These are phyloP conservation scores for Cadophora luteo-olivacea DNA, from an alignment of 2,329 filamentous ascomycete species.

Conservation along the genomic window DNA sequence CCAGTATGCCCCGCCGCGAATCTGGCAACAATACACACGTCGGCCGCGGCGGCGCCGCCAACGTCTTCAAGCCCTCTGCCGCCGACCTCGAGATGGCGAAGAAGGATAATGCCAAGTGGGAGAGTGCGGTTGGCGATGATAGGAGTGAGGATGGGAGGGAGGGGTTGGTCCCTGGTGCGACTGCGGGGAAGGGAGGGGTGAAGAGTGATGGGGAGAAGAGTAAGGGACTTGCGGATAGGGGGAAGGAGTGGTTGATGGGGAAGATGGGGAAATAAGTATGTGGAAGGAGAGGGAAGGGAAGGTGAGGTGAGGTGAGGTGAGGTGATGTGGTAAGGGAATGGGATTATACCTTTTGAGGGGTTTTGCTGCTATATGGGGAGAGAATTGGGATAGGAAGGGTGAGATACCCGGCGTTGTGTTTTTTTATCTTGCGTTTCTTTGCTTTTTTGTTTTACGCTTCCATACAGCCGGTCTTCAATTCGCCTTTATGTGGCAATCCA, in stretches of 20 bases:
- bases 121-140: conserved; percentile 40
- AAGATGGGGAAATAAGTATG: conserved; percentile 45
- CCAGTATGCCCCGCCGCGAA: conserved; percentile 52
- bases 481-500: too few species aligned
- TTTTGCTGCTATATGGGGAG: not conserved
- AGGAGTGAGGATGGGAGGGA: conserved; percentile 26
- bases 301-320: not conserved
- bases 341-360: not conserved
- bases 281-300: not conserved
- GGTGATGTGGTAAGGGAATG: not conserved
- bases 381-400: not conserved
- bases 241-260: conserved; percentile 55
- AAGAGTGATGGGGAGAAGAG: conserved; percentile 20
- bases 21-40: conserved; percentile 68
- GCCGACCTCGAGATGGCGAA: conserved; percentile 43
- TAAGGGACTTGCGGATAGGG: conserved; percentile 57
- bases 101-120: conserved; percentile 40
- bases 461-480: too few species aligned
- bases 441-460: not conserved
- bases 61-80: conserved; percentile 61
- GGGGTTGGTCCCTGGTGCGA: not conserved
- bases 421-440: not conserved
- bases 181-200: not conserved
- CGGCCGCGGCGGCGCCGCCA: conserved; percentile 79
- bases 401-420: conserved; percentile 1